Percentiles rank a stretch among this genome's conserved stretches.
Conservation (phyloP, 495 filamentous ascomycete genomes). For the Annulohypoxylon nitens region DNA sequence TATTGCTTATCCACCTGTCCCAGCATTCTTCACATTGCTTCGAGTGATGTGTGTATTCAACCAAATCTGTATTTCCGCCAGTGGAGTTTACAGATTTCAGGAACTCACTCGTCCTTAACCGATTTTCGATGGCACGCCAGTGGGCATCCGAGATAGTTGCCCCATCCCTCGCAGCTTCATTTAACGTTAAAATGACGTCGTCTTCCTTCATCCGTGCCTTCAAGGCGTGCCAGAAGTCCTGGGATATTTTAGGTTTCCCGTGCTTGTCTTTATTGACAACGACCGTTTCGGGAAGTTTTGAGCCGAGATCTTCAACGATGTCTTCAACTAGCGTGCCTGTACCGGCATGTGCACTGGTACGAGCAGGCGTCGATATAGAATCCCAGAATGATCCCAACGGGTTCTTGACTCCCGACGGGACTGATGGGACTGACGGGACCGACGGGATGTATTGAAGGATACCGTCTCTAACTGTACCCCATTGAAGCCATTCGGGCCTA, state of each 20-base stretch:
- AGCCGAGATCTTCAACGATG: conserved; percentile 40
- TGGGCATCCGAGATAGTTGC: conserved; percentile 51
- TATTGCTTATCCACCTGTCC: conserved; percentile 55
- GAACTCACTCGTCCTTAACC: conserved; percentile 38
- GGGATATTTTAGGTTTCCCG: conserved; percentile 60
- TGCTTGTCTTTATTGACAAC: conserved; percentile 56
- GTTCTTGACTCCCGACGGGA: not conserved
- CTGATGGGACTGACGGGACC: not conserved
- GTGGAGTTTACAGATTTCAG: not conserved
- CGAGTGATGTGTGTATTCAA: not conserved
- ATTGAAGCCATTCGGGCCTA: not conserved
- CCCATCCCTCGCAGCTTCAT: conserved; percentile 29
- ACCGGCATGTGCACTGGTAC: not conserved
- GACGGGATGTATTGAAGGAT: conserved; percentile 9
- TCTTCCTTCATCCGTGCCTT: conserved; percentile 52
- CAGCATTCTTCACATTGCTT: conserved; percentile 36
- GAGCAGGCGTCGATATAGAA: not conserved
- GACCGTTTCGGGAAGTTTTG: conserved; percentile 55
- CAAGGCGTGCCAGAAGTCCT: conserved; percentile 69
- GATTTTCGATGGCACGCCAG: conserved; percentile 54
- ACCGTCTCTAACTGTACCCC: not conserved
- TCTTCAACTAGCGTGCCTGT: not conserved
- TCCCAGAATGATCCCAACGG: not conserved
- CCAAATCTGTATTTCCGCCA: not conserved
- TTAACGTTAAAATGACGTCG: conserved; percentile 50